phyloP scores from a whole-genome alignment of 2,329 filamentous ascomycete genomes.

The Cercospora berteroae region DNA sequence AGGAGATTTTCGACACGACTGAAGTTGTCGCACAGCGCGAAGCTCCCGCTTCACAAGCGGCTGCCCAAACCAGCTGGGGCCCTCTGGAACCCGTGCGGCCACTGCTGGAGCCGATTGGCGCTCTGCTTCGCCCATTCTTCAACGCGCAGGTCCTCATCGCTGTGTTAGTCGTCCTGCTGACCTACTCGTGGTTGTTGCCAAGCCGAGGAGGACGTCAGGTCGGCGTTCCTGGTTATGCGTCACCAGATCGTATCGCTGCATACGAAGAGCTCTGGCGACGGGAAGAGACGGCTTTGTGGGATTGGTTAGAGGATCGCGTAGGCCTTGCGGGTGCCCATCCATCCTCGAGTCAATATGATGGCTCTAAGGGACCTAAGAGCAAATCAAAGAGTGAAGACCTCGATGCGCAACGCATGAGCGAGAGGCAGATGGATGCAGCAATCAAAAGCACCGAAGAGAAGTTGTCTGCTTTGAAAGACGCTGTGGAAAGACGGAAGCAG shows the following conservation, averaged over 20 bases:
- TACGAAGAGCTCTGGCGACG: constrained; percentile 92
- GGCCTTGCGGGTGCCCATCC: constrained; percentile 59
- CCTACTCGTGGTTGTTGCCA: constrained; percentile 64
- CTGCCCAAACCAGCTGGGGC: constrained; percentile 63
- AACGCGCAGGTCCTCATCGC: constrained; percentile 75
- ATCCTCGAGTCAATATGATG: constrained; percentile 22
- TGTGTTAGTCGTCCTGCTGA: constrained; percentile 68
- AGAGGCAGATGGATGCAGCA: constrained; percentile 76
- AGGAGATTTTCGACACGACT: constrained; percentile 47
- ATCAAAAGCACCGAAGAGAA: constrained; percentile 85
- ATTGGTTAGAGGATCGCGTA: constrained; percentile 85
- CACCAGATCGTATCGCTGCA: constrained; percentile 69
- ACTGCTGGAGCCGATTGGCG: constrained; percentile 66
- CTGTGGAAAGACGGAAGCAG: constrained; percentile 60
- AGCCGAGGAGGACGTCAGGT: constrained; percentile 37
- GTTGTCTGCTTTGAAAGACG: constrained; percentile 70
- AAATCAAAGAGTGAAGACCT: constrained; percentile 31
- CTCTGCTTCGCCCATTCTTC: constrained; percentile 68
- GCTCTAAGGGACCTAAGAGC: constrained; percentile 32
- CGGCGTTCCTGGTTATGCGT: constrained; percentile 42
- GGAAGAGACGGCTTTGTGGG: constrained; percentile 87
- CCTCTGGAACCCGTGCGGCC: constrained; percentile 73
- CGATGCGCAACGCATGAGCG: constrained; percentile 67
- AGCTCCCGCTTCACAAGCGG: constrained; percentile 31
- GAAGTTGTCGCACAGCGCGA: constrained; percentile 40